These are phyloP conservation scores for Podospora pseudopauciseta DNA, from an alignment of 495 filamentous ascomycete species.

Conservation along the genomic window DNA sequence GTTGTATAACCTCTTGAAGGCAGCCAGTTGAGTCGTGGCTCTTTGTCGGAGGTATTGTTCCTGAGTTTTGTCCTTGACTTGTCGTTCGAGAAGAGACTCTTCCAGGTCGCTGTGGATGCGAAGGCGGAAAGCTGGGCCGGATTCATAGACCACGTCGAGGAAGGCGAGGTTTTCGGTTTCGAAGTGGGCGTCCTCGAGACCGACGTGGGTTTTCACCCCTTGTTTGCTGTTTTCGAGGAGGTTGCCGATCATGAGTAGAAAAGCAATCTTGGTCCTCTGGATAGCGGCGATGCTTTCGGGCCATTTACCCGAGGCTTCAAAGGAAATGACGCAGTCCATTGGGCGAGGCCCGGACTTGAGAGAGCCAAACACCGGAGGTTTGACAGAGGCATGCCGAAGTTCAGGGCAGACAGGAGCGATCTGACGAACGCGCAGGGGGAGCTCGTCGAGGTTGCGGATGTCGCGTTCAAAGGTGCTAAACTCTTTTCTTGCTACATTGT, in stretches of 20 bases:
- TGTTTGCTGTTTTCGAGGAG: slow-evolving; percentile 55
- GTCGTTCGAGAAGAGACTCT: slow-evolving; percentile 70
- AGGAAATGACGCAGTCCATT: slow-evolving; percentile 72
- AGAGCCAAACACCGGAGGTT: slow-evolving; percentile 42
- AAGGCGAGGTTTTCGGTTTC: slow-evolving; percentile 74
- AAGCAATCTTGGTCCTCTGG: slow-evolving; percentile 89
- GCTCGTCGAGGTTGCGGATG: slow-evolving; percentile 66
- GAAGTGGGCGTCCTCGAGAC: slow-evolving; percentile 69
- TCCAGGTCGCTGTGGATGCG: slow-evolving; percentile 82
- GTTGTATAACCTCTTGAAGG: slow-evolving; percentile 66
- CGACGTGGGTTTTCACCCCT: slow-evolving; percentile 59
- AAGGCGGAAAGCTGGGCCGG: slow-evolving; percentile 63
- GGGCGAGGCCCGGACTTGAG: slow-evolving; percentile 37
- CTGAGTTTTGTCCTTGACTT: slow-evolving; percentile 65
- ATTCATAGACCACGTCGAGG: slow-evolving; percentile 71
- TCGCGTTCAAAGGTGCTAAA: slow-evolving; percentile 71
- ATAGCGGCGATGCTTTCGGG: slow-evolving; percentile 87
- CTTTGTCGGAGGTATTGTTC: slow-evolving; percentile 61
- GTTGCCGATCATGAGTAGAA: slow-evolving; percentile 76
- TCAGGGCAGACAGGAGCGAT: slow-evolving; percentile 66
- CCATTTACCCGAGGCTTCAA: slow-evolving; percentile 92
- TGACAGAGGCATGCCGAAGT: slow-evolving; percentile 68
- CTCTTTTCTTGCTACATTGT: slow-evolving; percentile 50
- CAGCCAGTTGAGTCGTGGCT: slow-evolving; percentile 61
- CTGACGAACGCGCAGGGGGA: slow-evolving; percentile 78